phyloP scores from a whole-genome alignment of 2,329 filamentous ascomycete genomes.

The Epichloe aotearoae region DNA sequence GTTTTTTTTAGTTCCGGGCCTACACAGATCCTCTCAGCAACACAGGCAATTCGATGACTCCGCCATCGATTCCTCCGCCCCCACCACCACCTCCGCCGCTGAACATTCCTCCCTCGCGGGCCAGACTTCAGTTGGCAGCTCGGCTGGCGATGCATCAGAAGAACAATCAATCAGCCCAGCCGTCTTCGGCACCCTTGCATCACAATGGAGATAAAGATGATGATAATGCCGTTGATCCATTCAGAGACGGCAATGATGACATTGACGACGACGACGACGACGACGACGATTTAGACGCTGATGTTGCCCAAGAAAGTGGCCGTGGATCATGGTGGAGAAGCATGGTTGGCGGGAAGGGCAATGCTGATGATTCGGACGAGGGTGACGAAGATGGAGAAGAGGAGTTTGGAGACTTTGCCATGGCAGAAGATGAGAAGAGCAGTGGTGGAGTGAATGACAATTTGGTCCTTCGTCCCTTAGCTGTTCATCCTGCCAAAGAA shows the following conservation, averaged over 20 bases:
- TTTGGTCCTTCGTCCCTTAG: constrained; percentile 41
- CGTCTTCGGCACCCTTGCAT: constrained; percentile 29
- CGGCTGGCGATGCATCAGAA: constrained; percentile 66
- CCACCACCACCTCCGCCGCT: constrained; percentile 63
- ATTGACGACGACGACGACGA: constrained; percentile 27
- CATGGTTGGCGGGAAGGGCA: constrained; percentile 24
- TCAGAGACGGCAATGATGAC: constrained; percentile 41
- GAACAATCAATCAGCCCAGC: constrained; percentile 35
- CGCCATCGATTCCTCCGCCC: constrained; percentile 45
- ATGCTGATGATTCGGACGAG: constrained; percentile 33
- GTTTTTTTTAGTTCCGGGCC: constrained; percentile 37
- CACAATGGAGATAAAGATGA: constrained; percentile 27
- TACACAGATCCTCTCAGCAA: constrained; percentile 43
- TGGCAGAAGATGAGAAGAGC: constrained; percentile 37
- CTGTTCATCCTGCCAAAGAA: constrained; percentile 35
- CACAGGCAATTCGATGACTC: constrained; percentile 33
- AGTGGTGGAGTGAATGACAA: constrained; percentile 21
- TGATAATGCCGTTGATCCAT: constrained; percentile 26
- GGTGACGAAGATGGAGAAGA: constrained; percentile 48
- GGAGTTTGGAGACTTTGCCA: constrained; percentile 56
- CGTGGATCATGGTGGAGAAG: constrained; percentile 38
- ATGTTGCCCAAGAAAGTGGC: constrained; percentile 22
- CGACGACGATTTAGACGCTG: constrained; percentile 39
- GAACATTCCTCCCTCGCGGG: constrained; percentile 75
- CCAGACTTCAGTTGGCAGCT: constrained; percentile 79